Evolutionary conservation across 1,284 basidiomycete species (phyloP).

Genomic region (Erythrobasidium hasegawianum): DNA sequence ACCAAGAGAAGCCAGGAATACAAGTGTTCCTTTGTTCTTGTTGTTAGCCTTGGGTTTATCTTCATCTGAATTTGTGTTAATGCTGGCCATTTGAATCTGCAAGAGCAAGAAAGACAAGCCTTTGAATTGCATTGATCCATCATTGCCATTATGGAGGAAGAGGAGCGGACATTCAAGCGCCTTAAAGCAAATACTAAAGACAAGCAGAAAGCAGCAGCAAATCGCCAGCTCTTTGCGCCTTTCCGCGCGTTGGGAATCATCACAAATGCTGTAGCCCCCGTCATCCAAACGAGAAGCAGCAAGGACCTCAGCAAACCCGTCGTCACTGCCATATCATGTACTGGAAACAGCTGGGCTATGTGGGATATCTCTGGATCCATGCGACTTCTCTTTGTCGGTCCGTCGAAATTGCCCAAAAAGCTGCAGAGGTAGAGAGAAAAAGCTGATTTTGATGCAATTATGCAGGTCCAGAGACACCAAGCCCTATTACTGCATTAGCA

Average conservation of each 20-base stretch:
- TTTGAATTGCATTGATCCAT: background rate
- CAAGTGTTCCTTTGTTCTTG: conserved; percentile 39
- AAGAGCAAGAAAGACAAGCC: background rate
- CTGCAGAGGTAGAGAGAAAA: background rate
- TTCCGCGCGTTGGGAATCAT: conserved; percentile 91
- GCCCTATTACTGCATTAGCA: conserved; percentile 68
- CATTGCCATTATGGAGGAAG: background rate
- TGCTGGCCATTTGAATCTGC: background rate
- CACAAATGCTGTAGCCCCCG: conserved; percentile 86
- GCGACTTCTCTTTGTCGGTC: conserved; percentile 87
- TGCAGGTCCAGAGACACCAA: conserved; percentile 70
- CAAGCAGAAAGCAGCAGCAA: background rate
- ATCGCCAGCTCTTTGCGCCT: conserved; percentile 71
- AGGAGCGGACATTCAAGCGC: background rate
- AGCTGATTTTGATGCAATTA: conserved; percentile 2
- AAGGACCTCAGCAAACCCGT: conserved; percentile 53
- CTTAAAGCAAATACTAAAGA: background rate
- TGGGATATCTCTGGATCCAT: conserved; percentile 89
- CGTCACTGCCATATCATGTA: conserved; percentile 67
- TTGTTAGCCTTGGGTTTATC: background rate
- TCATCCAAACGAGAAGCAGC: conserved; percentile 76
- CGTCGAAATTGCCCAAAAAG: conserved; percentile 47
- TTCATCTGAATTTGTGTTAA: background rate
- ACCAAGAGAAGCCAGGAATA: conserved; percentile 41
- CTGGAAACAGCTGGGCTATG: conserved; percentile 88